A percentile compares a stretch with the other conserved stretches of the same genome.
These are phyloP conservation scores for Castanea mollissima DNA, from an alignment of 306 rosid genomes.

Conservation along the genomic window DNA sequence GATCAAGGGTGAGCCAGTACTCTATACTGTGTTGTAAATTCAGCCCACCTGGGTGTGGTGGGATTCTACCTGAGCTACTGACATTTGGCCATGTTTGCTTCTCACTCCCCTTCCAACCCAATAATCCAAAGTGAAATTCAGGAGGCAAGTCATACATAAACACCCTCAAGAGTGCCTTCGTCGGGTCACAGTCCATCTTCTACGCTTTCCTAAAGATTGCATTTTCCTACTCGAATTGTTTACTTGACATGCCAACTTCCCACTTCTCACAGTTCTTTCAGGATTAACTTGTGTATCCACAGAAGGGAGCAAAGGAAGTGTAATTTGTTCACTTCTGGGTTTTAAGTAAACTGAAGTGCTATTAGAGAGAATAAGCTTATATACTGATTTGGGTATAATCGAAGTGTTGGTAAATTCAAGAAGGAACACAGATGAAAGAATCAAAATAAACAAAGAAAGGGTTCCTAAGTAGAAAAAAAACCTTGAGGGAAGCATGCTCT, in stretches of 20 bases:
- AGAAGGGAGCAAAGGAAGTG: conserved; percentile 26
- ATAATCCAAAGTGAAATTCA: conserved; percentile 80
- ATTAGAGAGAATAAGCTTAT: conserved; percentile 66
- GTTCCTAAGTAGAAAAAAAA: conserved; percentile 56
- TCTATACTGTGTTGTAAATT: conserved; percentile 90
- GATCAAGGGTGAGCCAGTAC: conserved; percentile 97
- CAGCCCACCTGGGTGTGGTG: conserved; percentile 83
- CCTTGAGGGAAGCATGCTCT: conserved; percentile 61
- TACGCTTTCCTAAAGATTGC: conserved; percentile 26
- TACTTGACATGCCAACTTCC: conserved; percentile 34
- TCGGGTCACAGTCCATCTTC: conserved; percentile 34
- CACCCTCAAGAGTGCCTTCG: conserved; percentile 56
- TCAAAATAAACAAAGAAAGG: conserved; percentile 67
- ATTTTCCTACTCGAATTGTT: conserved; percentile 31
- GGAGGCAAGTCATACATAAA: conserved; percentile 94
- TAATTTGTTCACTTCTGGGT: conserved; percentile 41
- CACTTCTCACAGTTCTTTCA: conserved; percentile 11
- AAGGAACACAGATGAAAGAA: conserved; percentile 69
- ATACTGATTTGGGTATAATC: conserved; percentile 67
- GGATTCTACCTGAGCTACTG: conserved; percentile 42
- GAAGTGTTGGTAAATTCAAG: conserved; percentile 65
- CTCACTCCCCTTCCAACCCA: conserved; percentile 80
- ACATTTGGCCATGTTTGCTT: conserved; percentile 80
- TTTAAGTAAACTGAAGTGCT: conserved; percentile 56
- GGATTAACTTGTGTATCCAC: conserved; percentile 23